Base-by-base conservation (phyloP, 2,329 filamentous ascomycete genomes). In the Epichloe gansuensis region DNA sequence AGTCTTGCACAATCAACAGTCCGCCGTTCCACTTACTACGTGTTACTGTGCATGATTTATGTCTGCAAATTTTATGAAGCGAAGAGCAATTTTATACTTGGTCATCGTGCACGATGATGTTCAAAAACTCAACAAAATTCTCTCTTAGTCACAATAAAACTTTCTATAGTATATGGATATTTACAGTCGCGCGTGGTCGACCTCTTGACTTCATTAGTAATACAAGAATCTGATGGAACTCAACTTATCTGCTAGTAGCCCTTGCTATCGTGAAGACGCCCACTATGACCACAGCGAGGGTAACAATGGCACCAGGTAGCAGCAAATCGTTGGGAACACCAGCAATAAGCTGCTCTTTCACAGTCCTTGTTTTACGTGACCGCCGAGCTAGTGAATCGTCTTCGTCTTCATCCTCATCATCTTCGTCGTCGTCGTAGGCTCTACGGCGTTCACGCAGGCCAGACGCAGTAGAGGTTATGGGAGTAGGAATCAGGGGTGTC, bases 281-380 rank as follows among this genome's bases (percentile, higher is more conserved):
- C 41, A 94, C 77, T 68, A 98, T 95, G 39, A 95, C 90, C 43
- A 94, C 88, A 9, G 91, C 93, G 63, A 98, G 71, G n/a, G 90
- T 90, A 53, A 93, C 89, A 65, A 98, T 91, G 21, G 93, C 93
- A 58, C 93, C 93, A 0, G 93, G 93, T 42, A 97, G 78, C 17
- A 98, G 75, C 51, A 97, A 74, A 63, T 98, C 93, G 64, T 98
- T 98, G 8, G 93, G 89, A 36, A 98, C 86, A 51, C 93, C 93
- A 2, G 84, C 78, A 63, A 98, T 91, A 53, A 95, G 73, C 68
- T 95, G 88, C 54, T 91, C 82, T 53, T 82, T 77, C 51, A 79
- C 71, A 38, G 63, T 58, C 54, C 67, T 67, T 23, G 62, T 61
- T 51, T 68, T 65, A 47, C 70, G 67, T 55, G 74, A 68, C 49